Base-by-base conservation (phyloP, 2,329 filamentous ascomycete species). In the Beauveria varroae region DNA sequence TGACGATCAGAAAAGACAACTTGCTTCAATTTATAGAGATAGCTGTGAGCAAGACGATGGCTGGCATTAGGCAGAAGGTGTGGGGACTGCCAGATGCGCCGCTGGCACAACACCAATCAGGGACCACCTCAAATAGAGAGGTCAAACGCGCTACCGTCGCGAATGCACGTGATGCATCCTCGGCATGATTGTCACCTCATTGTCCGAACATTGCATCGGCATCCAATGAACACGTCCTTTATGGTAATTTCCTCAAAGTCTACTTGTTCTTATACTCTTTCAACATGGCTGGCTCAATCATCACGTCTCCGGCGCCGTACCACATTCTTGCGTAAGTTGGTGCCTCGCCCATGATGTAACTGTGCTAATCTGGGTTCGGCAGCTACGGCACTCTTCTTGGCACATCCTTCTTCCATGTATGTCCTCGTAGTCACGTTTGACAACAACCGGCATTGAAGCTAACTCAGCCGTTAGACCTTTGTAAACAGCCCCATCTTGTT, bases 371-470 rank as follows among this genome's bases (percentile, higher is more conserved):
- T 63, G 57, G 18, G 24, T n/a, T 52, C 57, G 18, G 52, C 67
- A 95, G 91, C 71, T 96, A 96, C 76, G 92, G 91, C 66, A 92
- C 91, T 22, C 83, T 98, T 55, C 80, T 98, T 16, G 95, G 95
- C 65, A 88, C 88, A 30, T 89, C 91, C 44, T 82, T 96, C 73
- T 98, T 92, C 76, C 91, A 98, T 73, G 87, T 89, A 75, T 44
- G 65, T 60, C 9, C 3, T 16, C 40, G 49, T 41, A 20, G 2
- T 7, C n/a, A n/a, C 20, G 16, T 1, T 24, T 49, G 10, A 57
- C 8, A 24, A 24, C 28, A 20, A 52, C 46, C 16, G 14, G 5
- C 34, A 43, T 20, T 40, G 37, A 55, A 49, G 65, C 68, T 51
- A 67, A 56, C 26, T 6, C 24, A 10, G 20, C 49, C 2, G n/a